Conservation (phyloP, 192 early-diverging fungal genomes). For the Coemansia sp. region DNA sequence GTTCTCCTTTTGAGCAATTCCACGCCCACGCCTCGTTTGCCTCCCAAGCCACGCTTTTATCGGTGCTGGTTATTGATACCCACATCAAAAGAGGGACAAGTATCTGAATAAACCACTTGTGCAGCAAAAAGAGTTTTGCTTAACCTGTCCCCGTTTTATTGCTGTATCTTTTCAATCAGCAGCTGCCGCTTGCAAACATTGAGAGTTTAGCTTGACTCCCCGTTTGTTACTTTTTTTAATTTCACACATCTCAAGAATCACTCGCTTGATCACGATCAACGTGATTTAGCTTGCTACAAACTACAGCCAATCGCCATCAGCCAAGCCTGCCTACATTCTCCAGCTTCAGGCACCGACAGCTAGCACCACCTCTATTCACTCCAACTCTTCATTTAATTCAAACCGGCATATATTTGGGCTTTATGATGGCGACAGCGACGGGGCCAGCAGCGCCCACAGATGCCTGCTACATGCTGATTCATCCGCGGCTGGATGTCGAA, state of each 20-base stretch:
- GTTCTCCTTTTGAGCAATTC: not conserved
- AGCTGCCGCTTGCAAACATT: too few species aligned
- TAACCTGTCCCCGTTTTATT: not conserved
- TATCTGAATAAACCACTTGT: not conserved
- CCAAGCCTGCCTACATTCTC: not conserved
- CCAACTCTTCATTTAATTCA: not conserved
- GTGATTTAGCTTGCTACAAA: too few species aligned
- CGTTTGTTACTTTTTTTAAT: too few species aligned
- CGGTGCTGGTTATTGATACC: not conserved
- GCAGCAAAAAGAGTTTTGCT: not conserved
- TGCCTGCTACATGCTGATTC: slow-evolving; percentile 56
- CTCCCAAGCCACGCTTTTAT: not conserved
- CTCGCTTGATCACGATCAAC: too few species aligned
- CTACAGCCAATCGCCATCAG: not conserved
- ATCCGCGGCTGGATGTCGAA: slow-evolving; percentile 42
- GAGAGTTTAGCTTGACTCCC: too few species aligned
- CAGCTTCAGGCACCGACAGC: not conserved
- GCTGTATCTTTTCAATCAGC: too few species aligned
- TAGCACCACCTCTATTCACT: not conserved
- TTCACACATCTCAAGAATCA: too few species aligned
- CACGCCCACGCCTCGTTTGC: slow-evolving; percentile 1
- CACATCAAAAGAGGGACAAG: not conserved
- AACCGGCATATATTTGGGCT: not conserved
- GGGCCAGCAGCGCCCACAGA: slow-evolving; percentile 30
- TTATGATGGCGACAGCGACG: slow-evolving; percentile 47